These are phyloP conservation scores for Fraxinus greggii DNA, from an alignment of 305 asterid genomes.

Conservation along the genomic window DNA sequence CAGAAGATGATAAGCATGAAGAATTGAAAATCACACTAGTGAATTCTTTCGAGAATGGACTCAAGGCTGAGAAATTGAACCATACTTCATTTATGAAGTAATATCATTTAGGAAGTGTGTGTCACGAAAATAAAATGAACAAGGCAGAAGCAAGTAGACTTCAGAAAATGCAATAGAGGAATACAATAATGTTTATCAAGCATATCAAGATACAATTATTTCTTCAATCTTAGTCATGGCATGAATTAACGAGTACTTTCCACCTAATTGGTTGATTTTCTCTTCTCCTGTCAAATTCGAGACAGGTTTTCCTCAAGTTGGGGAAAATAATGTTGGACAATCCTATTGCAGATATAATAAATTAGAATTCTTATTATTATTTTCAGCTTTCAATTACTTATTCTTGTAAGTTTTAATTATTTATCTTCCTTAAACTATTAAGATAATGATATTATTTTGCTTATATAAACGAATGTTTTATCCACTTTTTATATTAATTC, in stretches of 20 bases:
- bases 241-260: neutral
- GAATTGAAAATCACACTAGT: neutral
- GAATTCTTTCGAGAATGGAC: neutral
- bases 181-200: neutral
- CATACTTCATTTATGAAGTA: neutral
- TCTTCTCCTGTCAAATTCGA: neutral
- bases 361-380: too few species aligned
- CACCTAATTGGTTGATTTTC: neutral
- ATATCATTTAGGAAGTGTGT: neutral
- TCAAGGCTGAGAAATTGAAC: neutral
- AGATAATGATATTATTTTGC: too few species aligned
- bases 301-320: neutral
- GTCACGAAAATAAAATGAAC: neutral
- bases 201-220: neutral
- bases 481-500: neutral
- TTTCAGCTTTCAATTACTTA: too few species aligned
- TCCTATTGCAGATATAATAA: neutral
- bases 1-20: neutral
- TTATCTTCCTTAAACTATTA: neutral
- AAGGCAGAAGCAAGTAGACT: neutral
- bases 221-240: neutral
- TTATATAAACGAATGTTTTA: neutral
- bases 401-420: too few species aligned
- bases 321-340: neutral
- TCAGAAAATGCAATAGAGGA: too few species aligned